Base-by-base conservation (phyloP, 768 basidiomycete species). In the Omphalotus guepiniiformis region DNA sequence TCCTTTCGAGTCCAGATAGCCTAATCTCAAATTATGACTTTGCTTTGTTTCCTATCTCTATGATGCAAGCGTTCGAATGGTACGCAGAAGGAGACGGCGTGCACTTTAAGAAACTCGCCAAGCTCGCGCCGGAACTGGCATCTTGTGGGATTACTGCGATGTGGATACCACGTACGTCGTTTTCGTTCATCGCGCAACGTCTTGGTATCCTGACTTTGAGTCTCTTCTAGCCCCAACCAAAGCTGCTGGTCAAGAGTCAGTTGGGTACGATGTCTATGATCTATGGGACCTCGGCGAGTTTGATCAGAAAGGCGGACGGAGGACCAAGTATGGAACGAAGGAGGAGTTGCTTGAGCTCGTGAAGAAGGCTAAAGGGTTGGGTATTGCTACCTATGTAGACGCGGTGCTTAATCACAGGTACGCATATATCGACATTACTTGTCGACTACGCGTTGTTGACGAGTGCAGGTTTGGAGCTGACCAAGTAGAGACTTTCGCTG, bases 321-420 rank as follows among this genome's bases (percentile, higher is more conserved):
- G 68, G 3, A 86, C 84, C 2, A 74, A 81, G 43, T 87, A 82
- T 78, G 85, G 85, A n/a, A 78, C 78, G 19, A 83, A 83, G 49
- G 76, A 80, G 19, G 77, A 87, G 42, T 72, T 86, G 22, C 36
- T 82, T 2, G 42, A 63, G 1, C 76, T 79, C 16, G 75, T 79
- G 53, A 66, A 68, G 32, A 62, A 58, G 11, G 85, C 83, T 1
- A 72, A 69, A 51, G 65, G 70, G 25, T 66, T 72, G 36, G 77
- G 78, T 1, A 75, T 87, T 4, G 72, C 77, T 30, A 65, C 77
- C 26, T 64, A 81, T 19, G 75, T 84, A 19, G 84, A 85, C 53
- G 83, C 84, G 1, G 81, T 87, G 6, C 66, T 87, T 43, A 87
- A 87, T 28, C 58, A 59, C 34, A 39, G 36, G 53, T 57, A 79